A percentile compares a stretch with the other conserved stretches of the same genome.
phyloP scores from a whole-genome alignment of 2,329 filamentous ascomycete genomes.

The Colletotrichum somersetense region DNA sequence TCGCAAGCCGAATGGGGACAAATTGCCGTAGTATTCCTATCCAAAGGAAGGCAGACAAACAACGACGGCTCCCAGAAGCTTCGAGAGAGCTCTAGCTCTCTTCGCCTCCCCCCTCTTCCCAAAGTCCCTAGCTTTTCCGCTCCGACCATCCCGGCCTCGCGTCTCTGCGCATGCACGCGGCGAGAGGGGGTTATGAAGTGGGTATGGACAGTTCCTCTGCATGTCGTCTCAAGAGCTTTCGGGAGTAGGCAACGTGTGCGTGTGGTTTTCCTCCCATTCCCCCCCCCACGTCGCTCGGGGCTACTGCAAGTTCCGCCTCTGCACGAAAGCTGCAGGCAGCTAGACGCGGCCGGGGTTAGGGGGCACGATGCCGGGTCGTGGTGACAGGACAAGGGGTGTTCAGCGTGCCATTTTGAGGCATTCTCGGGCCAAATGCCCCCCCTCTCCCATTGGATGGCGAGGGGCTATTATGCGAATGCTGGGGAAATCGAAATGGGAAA shows the following conservation, averaged over 20 bases:
- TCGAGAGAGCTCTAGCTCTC: conserved; percentile 5
- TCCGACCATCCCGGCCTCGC: not conserved
- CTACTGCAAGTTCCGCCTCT: conserved; percentile 25
- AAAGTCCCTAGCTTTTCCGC: conserved; percentile 9
- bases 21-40: not conserved
- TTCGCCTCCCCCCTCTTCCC: not conserved
- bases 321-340: conserved; percentile 33
- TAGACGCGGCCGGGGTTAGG: conserved; percentile 1
- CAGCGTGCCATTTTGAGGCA: not conserved
- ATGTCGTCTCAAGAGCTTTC: conserved; percentile 39
- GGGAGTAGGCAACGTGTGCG: not conserved
- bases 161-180: conserved; percentile 13
- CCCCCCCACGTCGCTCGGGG: conserved; percentile 35
- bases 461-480: conserved; percentile 39
- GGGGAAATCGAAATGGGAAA: conserved; percentile 41
- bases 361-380: not conserved
- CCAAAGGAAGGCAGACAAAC: too few relatives aligned
- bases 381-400: not conserved
- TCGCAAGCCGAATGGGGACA: not conserved
- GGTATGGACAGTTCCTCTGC: conserved; percentile 13
- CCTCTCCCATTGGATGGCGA: conserved; percentile 27
- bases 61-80: conserved; percentile 4
- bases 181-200: not conserved
- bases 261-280: not conserved
- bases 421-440: not conserved